Evolutionary conservation across 495 filamentous ascomycete genomes (phyloP).

Genomic region (Xylaria palmicola): DNA sequence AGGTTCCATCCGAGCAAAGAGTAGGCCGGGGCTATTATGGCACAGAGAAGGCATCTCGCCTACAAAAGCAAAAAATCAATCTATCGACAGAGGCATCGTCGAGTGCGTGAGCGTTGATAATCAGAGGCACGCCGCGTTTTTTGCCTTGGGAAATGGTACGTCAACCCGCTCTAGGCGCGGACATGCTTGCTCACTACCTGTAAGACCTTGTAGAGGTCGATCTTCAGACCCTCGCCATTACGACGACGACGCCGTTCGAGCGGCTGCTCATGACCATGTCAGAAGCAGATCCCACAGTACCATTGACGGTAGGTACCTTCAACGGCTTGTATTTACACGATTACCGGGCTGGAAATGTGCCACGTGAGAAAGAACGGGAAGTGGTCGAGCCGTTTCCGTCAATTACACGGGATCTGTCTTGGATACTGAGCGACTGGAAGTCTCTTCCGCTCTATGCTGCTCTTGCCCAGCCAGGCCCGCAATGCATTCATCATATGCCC

Average conservation of each 20-base stretch:
- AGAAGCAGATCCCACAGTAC: constrained; percentile 66
- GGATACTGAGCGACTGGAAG: neutral
- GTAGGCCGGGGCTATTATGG: constrained; percentile 55
- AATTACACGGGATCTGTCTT: neutral
- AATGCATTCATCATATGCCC: constrained; percentile 77
- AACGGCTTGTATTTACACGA: constrained; percentile 84
- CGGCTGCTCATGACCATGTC: constrained; percentile 85
- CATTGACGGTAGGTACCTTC: constrained; percentile 83
- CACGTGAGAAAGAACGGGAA: constrained; percentile 24
- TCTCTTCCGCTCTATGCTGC: constrained; percentile 63
- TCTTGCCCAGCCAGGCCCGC: constrained; percentile 76
- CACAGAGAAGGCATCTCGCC: neutral
- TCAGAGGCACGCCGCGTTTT: constrained; percentile 65
- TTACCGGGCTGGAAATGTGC: constrained; percentile 47
- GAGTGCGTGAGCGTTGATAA: constrained; percentile 85
- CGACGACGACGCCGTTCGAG: constrained; percentile 72
- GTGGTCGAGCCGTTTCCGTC: constrained; percentile 31
- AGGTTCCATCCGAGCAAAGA: constrained; percentile 65
- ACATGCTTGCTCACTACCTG: constrained; percentile 24
- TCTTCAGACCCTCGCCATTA: constrained; percentile 69
- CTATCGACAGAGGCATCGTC: constrained; percentile 66
- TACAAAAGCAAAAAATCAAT: constrained; percentile 34
- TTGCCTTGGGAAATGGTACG: constrained; percentile 70
- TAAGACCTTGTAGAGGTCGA: constrained; percentile 76
- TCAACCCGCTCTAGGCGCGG: constrained; percentile 11